Conservation (phyloP, 805 yeast genomes). For the Starmerella apicola region DNA sequence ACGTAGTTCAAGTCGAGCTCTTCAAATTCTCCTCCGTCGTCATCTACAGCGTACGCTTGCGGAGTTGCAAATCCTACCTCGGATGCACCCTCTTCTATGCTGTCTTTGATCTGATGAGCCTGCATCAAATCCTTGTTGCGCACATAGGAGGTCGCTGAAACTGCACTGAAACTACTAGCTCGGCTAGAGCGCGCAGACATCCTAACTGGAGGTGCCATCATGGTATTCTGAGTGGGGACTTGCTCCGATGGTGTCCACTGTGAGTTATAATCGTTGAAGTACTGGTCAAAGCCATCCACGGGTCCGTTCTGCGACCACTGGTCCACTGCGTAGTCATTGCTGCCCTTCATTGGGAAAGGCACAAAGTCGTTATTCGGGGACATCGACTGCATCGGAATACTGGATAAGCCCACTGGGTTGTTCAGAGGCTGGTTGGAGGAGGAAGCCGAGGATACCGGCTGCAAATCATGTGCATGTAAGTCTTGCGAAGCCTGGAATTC, state of each 20-base stretch:
- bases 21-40: constrained; percentile 17
- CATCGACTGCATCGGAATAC: neutral
- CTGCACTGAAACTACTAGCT: constrained; percentile 46
- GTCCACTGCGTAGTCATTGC: neutral
- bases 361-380: neutral
- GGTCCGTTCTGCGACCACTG: neutral
- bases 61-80: constrained; percentile 79
- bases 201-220: constrained; percentile 13
- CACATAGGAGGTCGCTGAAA: constrained; percentile 47
- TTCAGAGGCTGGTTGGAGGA: neutral
- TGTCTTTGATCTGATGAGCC: constrained; percentile 10
- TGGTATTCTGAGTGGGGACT: constrained; percentile 14
- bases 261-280: neutral
- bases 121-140: constrained; percentile 33
- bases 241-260: constrained; percentile 19
- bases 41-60: constrained; percentile 33
- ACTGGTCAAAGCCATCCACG: neutral
- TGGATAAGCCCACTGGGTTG: too few species aligned
- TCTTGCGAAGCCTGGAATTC: neutral
- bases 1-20: constrained; percentile 13
- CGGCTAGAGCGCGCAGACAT: constrained; percentile 15
- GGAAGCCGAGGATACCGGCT: too few species aligned
- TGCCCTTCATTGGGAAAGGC: neutral
- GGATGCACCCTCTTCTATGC: constrained; percentile 34
- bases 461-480: neutral